Evolutionary conservation across 2,329 filamentous ascomycete genomes (phyloP).

Genomic region (Hysterium pulicare): DNA sequence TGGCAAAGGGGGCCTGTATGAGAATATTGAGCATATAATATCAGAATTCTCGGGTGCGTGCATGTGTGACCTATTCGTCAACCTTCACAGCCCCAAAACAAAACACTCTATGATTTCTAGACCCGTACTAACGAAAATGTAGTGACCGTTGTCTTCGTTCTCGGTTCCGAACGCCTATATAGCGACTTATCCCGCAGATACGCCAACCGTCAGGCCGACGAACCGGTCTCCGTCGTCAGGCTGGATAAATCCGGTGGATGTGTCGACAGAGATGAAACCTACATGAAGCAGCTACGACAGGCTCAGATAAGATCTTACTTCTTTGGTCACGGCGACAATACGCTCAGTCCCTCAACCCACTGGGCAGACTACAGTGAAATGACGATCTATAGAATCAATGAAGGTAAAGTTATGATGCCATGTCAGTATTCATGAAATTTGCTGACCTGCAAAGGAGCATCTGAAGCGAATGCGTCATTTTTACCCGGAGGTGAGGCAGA

Average conservation of each 20-base stretch:
- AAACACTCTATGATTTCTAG: too few relatives aligned
- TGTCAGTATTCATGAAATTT: too few relatives aligned
- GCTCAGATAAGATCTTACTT: slow-evolving; percentile 88
- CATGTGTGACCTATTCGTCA: neutral
- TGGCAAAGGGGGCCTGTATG: slow-evolving; percentile 63
- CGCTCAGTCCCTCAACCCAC: slow-evolving; percentile 83
- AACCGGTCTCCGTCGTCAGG: slow-evolving; percentile 70
- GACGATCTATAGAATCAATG: slow-evolving; percentile 66
- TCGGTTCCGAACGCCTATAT: slow-evolving; percentile 75
- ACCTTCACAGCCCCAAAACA: neutral
- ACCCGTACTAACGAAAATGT: slow-evolving; percentile 23
- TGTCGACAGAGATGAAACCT: slow-evolving; percentile 68
- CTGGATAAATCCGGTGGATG: slow-evolving; percentile 85
- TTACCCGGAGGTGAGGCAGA: slow-evolving; percentile 47
- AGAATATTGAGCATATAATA: slow-evolving; percentile 76
- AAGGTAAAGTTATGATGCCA: slow-evolving; percentile 55
- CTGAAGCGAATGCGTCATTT: slow-evolving; percentile 22
- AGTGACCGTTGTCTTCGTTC: slow-evolving; percentile 76
- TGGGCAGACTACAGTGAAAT: slow-evolving; percentile 74
- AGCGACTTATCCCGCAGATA: slow-evolving; percentile 72
- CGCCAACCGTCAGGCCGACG: slow-evolving; percentile 53
- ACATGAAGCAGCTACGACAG: slow-evolving; percentile 71
- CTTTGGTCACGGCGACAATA: slow-evolving; percentile 70
- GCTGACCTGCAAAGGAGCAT: too few relatives aligned
- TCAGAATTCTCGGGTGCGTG: slow-evolving; percentile 61